phyloP scores from a whole-genome alignment of 495 filamentous ascomycete species.

The Acidiella bohemica region DNA sequence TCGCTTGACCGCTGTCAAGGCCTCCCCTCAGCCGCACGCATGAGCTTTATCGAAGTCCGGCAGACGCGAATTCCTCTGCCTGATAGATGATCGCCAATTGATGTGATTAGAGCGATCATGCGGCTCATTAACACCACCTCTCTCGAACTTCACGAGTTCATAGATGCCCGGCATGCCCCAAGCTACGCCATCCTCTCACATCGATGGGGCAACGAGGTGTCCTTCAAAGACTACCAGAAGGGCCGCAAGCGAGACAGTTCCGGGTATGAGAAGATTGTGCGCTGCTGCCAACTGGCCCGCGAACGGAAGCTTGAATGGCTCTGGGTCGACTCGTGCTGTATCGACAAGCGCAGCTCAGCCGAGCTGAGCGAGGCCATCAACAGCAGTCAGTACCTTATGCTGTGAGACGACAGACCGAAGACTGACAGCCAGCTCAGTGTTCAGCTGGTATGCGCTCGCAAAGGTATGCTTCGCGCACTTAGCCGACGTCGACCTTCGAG shows the following conservation, averaged over 20 bases:
- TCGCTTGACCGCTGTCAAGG: too few species aligned
- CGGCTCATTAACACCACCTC: slow-evolving; percentile 7
- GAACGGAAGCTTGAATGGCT: slow-evolving; percentile 1
- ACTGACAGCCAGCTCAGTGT: too few species aligned
- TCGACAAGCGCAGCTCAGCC: slow-evolving; percentile 16
- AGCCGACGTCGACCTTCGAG: slow-evolving; percentile 2
- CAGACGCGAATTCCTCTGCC: too few species aligned
- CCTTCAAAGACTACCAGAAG: slow-evolving; percentile 6
- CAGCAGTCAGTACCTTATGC: not conserved
- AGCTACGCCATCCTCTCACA: slow-evolving; percentile 6
- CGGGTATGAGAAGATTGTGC: not conserved
- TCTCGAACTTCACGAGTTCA: slow-evolving; percentile 5
- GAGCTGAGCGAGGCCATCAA: slow-evolving; percentile 19
- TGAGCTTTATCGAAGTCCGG: too few species aligned
- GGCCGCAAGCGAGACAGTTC: not conserved
- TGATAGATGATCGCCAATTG: too few species aligned
- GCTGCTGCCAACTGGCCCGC: not conserved
- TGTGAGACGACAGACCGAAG: not conserved
- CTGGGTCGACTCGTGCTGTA: slow-evolving; percentile 20
- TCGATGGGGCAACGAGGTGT: slow-evolving; percentile 9
- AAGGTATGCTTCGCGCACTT: slow-evolving; percentile 11
- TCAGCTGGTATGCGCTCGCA: slow-evolving; percentile 8
- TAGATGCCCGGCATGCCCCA: not conserved
- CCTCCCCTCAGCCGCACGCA: too few species aligned
- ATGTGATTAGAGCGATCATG: too few species aligned